Conservation (phyloP, 2,329 filamentous ascomycete genomes). For the Mycosphaerella arachidis region DNA sequence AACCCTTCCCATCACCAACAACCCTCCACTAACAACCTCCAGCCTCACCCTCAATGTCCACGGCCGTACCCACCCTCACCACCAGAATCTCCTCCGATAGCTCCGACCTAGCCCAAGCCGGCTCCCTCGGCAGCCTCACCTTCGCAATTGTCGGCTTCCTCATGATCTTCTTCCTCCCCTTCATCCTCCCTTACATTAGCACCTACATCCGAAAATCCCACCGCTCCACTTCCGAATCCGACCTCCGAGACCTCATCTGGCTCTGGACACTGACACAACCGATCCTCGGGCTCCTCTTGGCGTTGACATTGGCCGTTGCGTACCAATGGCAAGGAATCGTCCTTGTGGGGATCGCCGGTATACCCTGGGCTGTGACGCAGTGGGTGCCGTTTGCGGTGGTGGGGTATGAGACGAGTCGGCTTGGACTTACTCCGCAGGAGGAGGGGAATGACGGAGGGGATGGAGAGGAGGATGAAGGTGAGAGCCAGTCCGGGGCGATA, state of each 20-base stretch:
- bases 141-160: conserved; percentile 22
- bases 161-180: conserved; percentile 13
- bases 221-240: not conserved
- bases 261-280: conserved; percentile 20
- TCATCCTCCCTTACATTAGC: conserved; percentile 7
- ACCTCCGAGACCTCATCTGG: conserved; percentile 11
- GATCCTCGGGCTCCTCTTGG: conserved; percentile 14
- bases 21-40: not conserved
- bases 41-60: not conserved
- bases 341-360: conserved; percentile 14
- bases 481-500: conserved; percentile 16
- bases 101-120: conserved; percentile 17
- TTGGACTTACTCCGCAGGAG: conserved; percentile 9
- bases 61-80: not conserved
- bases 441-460: conserved; percentile 3
- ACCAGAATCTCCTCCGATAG: not conserved
- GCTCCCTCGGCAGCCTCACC: conserved; percentile 15
- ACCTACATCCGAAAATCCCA: not conserved
- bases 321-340: conserved; percentile 22
- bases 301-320: conserved; percentile 14
- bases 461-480: conserved; percentile 1
- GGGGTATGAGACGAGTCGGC: conserved; percentile 15
- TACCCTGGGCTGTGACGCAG: conserved; percentile 21
- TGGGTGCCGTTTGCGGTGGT: conserved; percentile 20
- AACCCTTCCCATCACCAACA: not conserved